Evolutionary conservation across 176 grass and related monocot species (phyloP), one percentile per base, ranked within the genome.

Genomic region (Cenchrus americanus): DNA sequence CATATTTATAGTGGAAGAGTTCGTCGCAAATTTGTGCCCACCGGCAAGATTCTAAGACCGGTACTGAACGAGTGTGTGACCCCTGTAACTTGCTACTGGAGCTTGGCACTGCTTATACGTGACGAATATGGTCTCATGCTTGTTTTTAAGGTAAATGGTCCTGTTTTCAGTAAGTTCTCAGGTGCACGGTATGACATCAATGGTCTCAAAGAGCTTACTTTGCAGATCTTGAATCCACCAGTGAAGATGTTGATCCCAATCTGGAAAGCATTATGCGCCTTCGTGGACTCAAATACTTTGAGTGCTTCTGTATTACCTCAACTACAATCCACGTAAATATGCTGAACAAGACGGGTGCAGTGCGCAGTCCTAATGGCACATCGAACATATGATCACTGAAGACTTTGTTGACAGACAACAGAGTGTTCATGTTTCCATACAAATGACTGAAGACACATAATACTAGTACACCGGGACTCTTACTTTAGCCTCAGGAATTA

Each of bases 71-170:
- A 96, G 75, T 88, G 62, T 19, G 81, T 91, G 82, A 89, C 81
- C 72, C 94, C 90, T 52, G 88, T 92, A 24, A 76, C 88, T 50
- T 97, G 92, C 75, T 94, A 92, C 65, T 94, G 92, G 88, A 97
- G 77, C 64, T 90, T 96, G 66, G 68, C 82, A 69, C 83, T 96
- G 73, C 68, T 99, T 81, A 37, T 96, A 3, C 75, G 53, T 1
- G 81, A 89, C n/a, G 75, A 94, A 85, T 84, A 92, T 47, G 77
- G 86, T 23, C 75, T 89, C 18, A 76, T 83, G 58, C 19, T 83
- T 55, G 88, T 85, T 84, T 99, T 94, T 30, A 58, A 84, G 91
- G 93, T 96, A 79, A 82, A 8, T 57, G 1, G 19, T 44, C 17
- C 42, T 79, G 13, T n/a, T 75, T 82, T 67, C 72, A 65, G 4